Evolutionary conservation across 179 eudicot species (phyloP).

Genomic region (Camellia oleifera): DNA sequence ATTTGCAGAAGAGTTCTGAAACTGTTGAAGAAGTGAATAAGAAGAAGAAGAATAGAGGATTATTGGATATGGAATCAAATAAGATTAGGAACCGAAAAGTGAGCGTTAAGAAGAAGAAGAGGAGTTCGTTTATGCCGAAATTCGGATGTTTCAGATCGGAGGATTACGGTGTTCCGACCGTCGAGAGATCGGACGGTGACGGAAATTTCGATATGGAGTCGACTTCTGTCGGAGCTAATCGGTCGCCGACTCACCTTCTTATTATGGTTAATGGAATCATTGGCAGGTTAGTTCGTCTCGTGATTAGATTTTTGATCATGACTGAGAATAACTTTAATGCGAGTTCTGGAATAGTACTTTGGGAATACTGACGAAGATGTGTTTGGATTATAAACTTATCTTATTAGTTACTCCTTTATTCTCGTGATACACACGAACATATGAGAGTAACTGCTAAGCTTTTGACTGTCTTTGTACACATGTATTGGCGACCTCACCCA

Average conservation of each 20-base stretch:
- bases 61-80: not conserved
- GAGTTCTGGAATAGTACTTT: not conserved
- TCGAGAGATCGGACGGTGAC: slow-evolving; percentile 44
- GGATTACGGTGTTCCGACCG: slow-evolving; percentile 41
- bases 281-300: slow-evolving; percentile 53
- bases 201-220: slow-evolving; percentile 65
- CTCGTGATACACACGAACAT: too few species aligned
- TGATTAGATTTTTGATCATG: not conserved
- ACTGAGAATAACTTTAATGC: too few species aligned
- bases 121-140: slow-evolving; percentile 25
- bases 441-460: too few species aligned
- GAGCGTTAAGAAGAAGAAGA: slow-evolving; percentile 22
- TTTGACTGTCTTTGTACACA: too few species aligned
- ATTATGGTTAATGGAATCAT: slow-evolving; percentile 80
- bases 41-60: too few species aligned
- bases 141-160: slow-evolving; percentile 61
- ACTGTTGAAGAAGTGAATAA: not conserved
- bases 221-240: slow-evolving; percentile 22
- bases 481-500: too few species aligned
- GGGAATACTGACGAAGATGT: not conserved
- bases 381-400: not conserved
- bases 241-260: slow-evolving; percentile 58
- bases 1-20: not conserved
- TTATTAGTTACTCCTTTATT: too few species aligned
- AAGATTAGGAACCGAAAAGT: not conserved